Percentiles rank a stretch among this genome's conserved stretches.
Conservation (phyloP, 768 basidiomycete species). For the Lactarius trivialis region DNA sequence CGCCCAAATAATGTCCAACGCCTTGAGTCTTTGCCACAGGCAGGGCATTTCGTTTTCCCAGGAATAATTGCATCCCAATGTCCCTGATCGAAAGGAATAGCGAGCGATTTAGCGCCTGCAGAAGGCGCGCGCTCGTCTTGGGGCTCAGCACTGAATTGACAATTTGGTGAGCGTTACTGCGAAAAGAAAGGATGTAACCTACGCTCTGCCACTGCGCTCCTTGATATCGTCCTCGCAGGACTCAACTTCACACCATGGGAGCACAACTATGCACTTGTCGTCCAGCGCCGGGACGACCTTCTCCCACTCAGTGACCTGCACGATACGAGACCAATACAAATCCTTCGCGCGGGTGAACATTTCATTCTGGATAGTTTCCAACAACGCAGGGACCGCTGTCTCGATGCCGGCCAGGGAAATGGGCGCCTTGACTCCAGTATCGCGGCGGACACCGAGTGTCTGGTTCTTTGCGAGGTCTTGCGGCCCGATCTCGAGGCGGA, state of each 20-base stretch:
- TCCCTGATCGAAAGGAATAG: constrained; percentile 91
- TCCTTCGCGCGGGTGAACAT: constrained; percentile 80
- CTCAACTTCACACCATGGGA: constrained; percentile 95
- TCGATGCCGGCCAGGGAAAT: constrained; percentile 45
- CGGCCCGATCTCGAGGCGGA: constrained; percentile 96
- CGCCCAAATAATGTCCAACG: constrained; percentile 97
- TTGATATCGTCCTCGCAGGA: constrained; percentile 98
- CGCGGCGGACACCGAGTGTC: constrained; percentile 78
- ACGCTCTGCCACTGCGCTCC: constrained; percentile 84
- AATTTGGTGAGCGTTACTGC: background rate
- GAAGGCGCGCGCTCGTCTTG: constrained; percentile 94
- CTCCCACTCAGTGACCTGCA: constrained; percentile 79
- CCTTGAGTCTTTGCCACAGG: constrained; percentile 83
- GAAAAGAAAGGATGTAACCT: constrained; percentile 31
- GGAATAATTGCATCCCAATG: constrained; percentile 73
- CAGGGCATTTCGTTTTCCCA: constrained; percentile 85
- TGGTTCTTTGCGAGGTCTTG: constrained; percentile 81
- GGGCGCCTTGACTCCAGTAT: constrained; percentile 56
- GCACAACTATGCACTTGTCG: constrained; percentile 74
- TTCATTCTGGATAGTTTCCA: constrained; percentile 82
- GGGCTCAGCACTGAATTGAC: constrained; percentile 57
- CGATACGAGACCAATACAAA: constrained; percentile 62
- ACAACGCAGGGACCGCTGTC: constrained; percentile 50
- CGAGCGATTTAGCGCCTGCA: constrained; percentile 94
- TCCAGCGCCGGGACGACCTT: constrained; percentile 90